Base-by-base conservation (phyloP, 805 yeast species). In the Huiozyma naganishii region DNA sequence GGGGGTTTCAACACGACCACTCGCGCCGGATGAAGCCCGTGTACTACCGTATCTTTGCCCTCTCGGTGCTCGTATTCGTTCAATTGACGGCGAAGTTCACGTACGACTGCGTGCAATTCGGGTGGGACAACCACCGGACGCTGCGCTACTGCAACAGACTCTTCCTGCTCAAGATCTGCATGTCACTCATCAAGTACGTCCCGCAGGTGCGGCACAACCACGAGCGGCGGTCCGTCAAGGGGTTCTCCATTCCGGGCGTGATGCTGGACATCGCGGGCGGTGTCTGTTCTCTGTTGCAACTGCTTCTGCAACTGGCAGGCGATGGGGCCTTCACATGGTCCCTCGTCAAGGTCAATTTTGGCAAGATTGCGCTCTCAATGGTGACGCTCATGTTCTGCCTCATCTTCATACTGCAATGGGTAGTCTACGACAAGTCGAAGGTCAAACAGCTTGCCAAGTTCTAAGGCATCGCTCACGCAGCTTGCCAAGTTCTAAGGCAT, bases 141-240 rank as follows among this genome's bases (percentile, higher is more conserved):
- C 37, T 57, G 39, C 44, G 48, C 4, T 53, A 52, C 41, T 59
- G 63, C 29, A 56, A 57, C 36, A 48, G 49, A 29, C 44, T 62
- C 39, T 54, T 52, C 34, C 8, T 49, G 11, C 56, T 72, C 45
- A 76, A 76, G 56, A 67, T 76, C 11, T 41, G 59, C 11, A 68
- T 74, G 66, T 73, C 79, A 30, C 53, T 74, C 39, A 60, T 72
- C 38, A 76, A 76, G 50, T 72, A 76, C 52, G 62, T 83, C 29
- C 98, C 98, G 0, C 98, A 90, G 63, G 83, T 90, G 43, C 66
- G 74, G 45, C 94, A 84, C 57, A 90, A 90, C 64, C 76, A 79
- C 59, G 68, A 68, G 39, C 75, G 95, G 50, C 77, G 80, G 54
- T 83, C 95, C 5, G 88, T 88, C 44, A 73, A 77, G 45, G 97